Conservation (phyloP, 1,284 basidiomycete genomes). For the Trametes sp. region DNA sequence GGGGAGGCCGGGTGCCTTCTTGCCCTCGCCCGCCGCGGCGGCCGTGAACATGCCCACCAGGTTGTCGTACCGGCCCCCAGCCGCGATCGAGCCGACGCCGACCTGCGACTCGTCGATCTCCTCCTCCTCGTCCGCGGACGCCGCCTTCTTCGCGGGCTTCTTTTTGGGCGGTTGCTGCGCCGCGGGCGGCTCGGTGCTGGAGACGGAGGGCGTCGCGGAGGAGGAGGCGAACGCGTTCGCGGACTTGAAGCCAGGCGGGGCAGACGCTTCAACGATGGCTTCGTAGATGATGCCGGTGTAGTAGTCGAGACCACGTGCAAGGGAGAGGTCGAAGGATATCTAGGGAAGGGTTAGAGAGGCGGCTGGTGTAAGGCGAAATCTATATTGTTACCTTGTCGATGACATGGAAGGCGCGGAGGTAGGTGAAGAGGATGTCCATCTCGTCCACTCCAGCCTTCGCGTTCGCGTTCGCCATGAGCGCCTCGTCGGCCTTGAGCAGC, state of each 20-base stretch:
- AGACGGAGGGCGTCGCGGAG: constrained; percentile 42
- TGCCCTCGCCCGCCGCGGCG: constrained; percentile 76
- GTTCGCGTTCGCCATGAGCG: constrained; percentile 73
- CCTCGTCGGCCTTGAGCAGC: constrained; percentile 72
- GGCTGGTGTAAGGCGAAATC: too few species aligned
- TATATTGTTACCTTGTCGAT: constrained; percentile 80
- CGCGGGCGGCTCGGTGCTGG: constrained; percentile 38
- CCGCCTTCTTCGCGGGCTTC: constrained; percentile 62
- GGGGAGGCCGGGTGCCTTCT: constrained; percentile 75
- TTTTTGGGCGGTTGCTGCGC: constrained; percentile 48
- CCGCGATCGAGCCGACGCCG: constrained; percentile 97
- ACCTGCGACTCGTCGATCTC: constrained; percentile 94
- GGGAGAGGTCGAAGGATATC: constrained; percentile 96
- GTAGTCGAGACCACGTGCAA: constrained; percentile 97
- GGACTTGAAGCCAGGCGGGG: constrained; percentile 81
- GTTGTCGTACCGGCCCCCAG: constrained; percentile 96
- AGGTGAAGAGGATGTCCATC: constrained; percentile 88
- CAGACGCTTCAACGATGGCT: constrained; percentile 92
- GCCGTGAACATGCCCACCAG: constrained; percentile 95
- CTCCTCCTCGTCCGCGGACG: constrained; percentile 71
- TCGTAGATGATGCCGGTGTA: constrained; percentile 99
- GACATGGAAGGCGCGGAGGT: constrained; percentile 85
- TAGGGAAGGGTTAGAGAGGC: too few species aligned
- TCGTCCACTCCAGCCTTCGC: constrained; percentile 91
- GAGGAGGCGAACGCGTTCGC: constrained; percentile 58